phyloP scores from a whole-genome alignment of 192 early-diverging fungal genomes.

The Umbelopsis ramanniana region DNA sequence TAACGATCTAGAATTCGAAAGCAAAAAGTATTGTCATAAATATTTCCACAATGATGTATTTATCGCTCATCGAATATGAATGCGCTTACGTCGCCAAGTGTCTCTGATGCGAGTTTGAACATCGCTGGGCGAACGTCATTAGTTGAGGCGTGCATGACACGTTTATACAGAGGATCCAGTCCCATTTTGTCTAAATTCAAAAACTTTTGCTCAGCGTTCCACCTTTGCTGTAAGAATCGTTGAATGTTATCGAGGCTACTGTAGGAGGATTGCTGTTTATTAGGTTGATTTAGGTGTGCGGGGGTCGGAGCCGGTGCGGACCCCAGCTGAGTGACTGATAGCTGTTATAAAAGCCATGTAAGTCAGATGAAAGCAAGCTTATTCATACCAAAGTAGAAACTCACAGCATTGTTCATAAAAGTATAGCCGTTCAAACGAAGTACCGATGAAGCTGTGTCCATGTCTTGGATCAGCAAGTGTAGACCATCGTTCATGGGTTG shows the following conservation, averaged over 20 bases:
- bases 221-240: constrained; percentile 32
- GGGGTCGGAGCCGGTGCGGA: background rate
- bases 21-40: background rate
- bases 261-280: background rate
- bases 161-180: constrained; percentile 8
- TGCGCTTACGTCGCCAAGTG: constrained; percentile 20
- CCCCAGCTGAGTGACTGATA: background rate
- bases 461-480: constrained; percentile 26
- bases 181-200: constrained; percentile 33
- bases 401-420: background rate
- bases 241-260: constrained; percentile 22
- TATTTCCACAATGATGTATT: background rate
- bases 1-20: constrained; percentile 30
- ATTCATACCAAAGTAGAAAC: background rate
- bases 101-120: constrained; percentile 18
- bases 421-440: constrained; percentile 1
- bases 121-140: constrained; percentile 1
- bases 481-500: constrained; percentile 11
- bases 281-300: background rate
- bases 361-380: constrained; percentile 17
- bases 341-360: background rate
- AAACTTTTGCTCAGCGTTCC: constrained; percentile 16
- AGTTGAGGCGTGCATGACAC: constrained; percentile 14
- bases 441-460: constrained; percentile 22
- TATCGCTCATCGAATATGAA: background rate